phyloP scores from a whole-genome alignment of 805 yeast genomes.

The Metschnikowia baotianmanensis region DNA sequence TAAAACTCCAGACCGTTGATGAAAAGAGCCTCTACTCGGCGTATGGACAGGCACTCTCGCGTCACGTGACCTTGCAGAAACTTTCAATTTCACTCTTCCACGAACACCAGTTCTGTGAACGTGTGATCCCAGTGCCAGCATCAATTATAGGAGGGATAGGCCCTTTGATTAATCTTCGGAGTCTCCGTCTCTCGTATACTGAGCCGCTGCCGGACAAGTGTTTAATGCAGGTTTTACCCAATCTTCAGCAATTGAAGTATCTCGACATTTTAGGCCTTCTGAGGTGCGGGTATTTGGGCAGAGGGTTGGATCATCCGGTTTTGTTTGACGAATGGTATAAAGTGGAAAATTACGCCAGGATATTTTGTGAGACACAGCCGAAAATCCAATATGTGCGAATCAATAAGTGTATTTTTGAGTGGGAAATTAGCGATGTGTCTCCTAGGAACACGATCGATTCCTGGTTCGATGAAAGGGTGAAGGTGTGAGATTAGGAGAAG shows the following conservation, averaged over 20 bases:
- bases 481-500: background rate
- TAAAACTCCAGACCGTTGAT: constrained; percentile 16
- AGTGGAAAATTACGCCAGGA: constrained; percentile 51
- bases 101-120: constrained; percentile 34
- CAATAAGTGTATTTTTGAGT: constrained; percentile 49
- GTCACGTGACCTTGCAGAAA: constrained; percentile 23
- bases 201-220: constrained; percentile 4
- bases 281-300: constrained; percentile 53
- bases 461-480: constrained; percentile 44
- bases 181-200: constrained; percentile 42
- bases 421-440: constrained; percentile 17
- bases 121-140: constrained; percentile 25
- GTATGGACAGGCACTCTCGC: constrained; percentile 23
- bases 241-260: constrained; percentile 25
- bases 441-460: constrained; percentile 48
- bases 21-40: constrained; percentile 9
- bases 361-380: constrained; percentile 29
- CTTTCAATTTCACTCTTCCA: constrained; percentile 42
- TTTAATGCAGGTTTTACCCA: constrained; percentile 23
- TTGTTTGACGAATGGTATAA: constrained; percentile 57
- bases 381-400: constrained; percentile 44
- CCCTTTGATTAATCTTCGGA: constrained; percentile 23
- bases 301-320: constrained; percentile 52
- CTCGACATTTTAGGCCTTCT: constrained; percentile 49
- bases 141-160: constrained; percentile 16